Evolutionary conservation across 2,329 filamentous ascomycete species (phyloP).

Genomic region (Ophiosphaerella korrae): DNA sequence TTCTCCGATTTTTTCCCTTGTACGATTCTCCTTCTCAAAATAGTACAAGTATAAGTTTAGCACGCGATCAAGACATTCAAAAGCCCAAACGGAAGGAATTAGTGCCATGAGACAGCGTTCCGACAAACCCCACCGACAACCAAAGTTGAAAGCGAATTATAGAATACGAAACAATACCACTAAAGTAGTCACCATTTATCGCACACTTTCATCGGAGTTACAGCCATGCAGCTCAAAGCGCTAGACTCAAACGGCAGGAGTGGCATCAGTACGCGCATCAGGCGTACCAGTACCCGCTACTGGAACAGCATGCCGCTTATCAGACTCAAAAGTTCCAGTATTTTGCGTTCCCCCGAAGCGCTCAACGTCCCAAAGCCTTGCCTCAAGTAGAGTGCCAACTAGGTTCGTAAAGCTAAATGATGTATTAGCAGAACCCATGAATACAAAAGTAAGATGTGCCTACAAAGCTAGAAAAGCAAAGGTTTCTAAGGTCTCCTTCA

Average conservation of each 20-base stretch:
- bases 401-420: conserved; percentile 23
- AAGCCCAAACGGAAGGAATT: no score
- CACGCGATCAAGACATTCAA: no score
- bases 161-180: no score
- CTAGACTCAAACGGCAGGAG: not conserved
- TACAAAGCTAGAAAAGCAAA: conserved; percentile 34
- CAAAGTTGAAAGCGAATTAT: no score
- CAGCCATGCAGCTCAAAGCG: no score
- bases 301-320: conserved; percentile 6
- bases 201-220: no score
- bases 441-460: not conserved
- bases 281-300: not conserved
- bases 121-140: no score
- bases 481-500: conserved; percentile 27
- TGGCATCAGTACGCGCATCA: not conserved
- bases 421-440: not conserved
- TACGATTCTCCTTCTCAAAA: no score
- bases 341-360: conserved; percentile 10
- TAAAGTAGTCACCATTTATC: no score
- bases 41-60: no score
- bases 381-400: conserved; percentile 22
- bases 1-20: no score
- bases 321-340: not conserved
- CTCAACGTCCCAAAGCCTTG: conserved; percentile 20
- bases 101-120: no score